Percentiles rank a stretch among this genome's conserved stretches.
Conservation (phyloP, 2,329 filamentous ascomycete genomes). For the Furcasterigmium furcatum region DNA sequence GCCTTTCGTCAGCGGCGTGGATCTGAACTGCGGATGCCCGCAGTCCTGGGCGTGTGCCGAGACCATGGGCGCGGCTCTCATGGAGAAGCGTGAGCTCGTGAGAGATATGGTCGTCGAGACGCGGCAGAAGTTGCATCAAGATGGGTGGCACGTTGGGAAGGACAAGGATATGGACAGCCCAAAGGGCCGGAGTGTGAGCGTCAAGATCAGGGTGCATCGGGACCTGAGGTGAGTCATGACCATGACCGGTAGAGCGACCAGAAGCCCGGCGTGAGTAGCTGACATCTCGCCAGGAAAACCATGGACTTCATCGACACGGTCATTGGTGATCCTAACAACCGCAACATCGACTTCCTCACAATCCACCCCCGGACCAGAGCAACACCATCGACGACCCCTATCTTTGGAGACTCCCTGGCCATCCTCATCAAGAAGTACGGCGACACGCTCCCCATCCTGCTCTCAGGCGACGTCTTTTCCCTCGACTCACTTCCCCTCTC, state of each 20-base stretch:
- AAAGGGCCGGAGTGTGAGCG: conserved; percentile 57
- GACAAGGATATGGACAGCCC: conserved; percentile 38
- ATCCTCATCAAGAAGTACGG: conserved; percentile 50
- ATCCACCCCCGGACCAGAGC: conserved; percentile 64
- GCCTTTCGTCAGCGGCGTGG: conserved; percentile 61
- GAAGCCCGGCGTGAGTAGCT: too few species aligned
- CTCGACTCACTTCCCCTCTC: conserved; percentile 45
- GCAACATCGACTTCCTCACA: conserved; percentile 64
- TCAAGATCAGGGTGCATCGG: conserved; percentile 67
- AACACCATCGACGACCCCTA: conserved; percentile 59
- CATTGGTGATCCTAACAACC: conserved; percentile 45
- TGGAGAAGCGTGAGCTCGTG: conserved; percentile 63
- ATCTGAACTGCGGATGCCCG: conserved; percentile 71
- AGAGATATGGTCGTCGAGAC: conserved; percentile 61
- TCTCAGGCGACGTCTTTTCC: conserved; percentile 68
- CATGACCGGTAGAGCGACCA: too few species aligned
- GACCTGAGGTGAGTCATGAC: conserved; percentile 48
- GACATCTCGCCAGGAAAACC: conserved; percentile 35
- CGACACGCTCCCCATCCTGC: conserved; percentile 56
- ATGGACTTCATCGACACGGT: conserved; percentile 63
- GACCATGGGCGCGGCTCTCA: conserved; percentile 65
- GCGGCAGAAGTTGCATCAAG: conserved; percentile 43
- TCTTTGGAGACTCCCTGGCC: conserved; percentile 58
- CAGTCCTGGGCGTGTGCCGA: conserved; percentile 71
- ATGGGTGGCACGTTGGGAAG: conserved; percentile 50